phyloP scores from a whole-genome alignment of 179 eudicot species.

The Carnegiea gigantea region DNA sequence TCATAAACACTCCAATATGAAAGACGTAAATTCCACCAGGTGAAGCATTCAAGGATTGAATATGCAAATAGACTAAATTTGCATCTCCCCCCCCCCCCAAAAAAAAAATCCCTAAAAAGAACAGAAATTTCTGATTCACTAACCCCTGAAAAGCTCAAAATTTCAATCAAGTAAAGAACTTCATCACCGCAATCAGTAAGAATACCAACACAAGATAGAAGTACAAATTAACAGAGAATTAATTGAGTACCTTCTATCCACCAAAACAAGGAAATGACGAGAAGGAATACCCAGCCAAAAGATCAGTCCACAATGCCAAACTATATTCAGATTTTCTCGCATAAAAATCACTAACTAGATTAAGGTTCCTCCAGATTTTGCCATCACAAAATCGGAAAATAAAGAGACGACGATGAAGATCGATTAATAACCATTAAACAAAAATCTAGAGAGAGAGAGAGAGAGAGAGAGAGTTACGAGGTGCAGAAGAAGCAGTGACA shows the following conservation, averaged over 20 bases:
- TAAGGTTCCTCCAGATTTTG: neutral
- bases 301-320: neutral
- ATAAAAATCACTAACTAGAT: neutral
- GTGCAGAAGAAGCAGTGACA: neutral
- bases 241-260: neutral
- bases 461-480: conserved; percentile 22
- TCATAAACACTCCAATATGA: neutral
- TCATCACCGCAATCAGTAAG: neutral
- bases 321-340: neutral
- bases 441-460: neutral
- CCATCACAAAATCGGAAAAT: too few species aligned
- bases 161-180: conserved; percentile 6
- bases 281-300: conserved; percentile 5
- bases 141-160: neutral
- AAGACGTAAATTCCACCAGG: neutral
- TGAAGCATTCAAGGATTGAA: neutral
- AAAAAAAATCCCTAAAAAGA: neutral
- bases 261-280: neutral
- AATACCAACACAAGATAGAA: neutral
- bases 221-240: too few species aligned
- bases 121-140: neutral
- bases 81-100: neutral
- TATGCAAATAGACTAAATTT: neutral
- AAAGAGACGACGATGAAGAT: neutral
- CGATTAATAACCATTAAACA: neutral